Conservation (phyloP, 345 rosid genomes). For the Eutrema yunnanense region DNA sequence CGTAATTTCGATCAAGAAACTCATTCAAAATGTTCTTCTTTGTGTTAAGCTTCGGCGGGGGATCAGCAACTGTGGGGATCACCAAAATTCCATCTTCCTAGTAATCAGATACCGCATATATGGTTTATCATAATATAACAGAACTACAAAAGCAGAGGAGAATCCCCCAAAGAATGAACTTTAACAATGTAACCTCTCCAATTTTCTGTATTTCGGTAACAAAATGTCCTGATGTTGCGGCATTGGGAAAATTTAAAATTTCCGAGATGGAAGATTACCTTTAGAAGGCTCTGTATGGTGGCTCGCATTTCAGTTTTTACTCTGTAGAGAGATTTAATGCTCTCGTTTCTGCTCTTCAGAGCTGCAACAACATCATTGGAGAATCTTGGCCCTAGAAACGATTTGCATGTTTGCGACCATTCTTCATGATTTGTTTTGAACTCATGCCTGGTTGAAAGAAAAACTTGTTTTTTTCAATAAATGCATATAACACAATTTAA, state of each 20-base stretch:
- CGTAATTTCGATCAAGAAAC: conserved; percentile 52
- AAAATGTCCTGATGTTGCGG: background rate
- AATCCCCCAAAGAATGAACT: background rate
- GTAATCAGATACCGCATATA: background rate
- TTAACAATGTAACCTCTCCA: background rate
- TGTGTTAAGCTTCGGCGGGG: conserved; percentile 53
- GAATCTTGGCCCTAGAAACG: conserved; percentile 56
- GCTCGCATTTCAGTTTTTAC: conserved; percentile 76
- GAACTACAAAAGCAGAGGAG: background rate
- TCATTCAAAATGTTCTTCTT: conserved; percentile 46
- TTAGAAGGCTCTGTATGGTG: conserved; percentile 65
- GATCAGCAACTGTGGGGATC: conserved; percentile 75
- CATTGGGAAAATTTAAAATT: background rate
- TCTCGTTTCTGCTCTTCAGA: conserved; percentile 44
- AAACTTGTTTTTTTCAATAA: background rate
- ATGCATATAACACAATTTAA: background rate
- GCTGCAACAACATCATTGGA: conserved; percentile 51
- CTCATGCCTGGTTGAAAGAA: conserved; percentile 60
- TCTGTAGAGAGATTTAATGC: conserved; percentile 55
- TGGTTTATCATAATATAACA: background rate
- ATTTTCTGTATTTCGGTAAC: background rate
- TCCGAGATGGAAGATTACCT: conserved; percentile 36
- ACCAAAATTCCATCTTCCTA: conserved; percentile 79
- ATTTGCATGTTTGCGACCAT: conserved; percentile 73
- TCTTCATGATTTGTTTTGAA: conserved; percentile 85